Evolutionary conservation across 106 monocot species (phyloP).

Genomic region (Platanthera zijinensis): DNA sequence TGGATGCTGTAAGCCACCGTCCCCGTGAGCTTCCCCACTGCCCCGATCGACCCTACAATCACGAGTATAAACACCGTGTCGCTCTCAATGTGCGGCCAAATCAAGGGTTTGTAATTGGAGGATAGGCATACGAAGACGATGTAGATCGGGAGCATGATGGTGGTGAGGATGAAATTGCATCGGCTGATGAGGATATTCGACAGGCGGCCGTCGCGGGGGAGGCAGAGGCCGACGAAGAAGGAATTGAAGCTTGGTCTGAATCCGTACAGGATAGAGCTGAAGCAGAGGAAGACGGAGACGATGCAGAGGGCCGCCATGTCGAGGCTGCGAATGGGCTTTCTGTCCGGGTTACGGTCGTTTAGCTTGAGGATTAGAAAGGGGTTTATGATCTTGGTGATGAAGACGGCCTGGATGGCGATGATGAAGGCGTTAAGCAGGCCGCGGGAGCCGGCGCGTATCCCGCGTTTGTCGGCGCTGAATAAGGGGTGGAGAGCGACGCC

Average conservation of each 20-base stretch:
- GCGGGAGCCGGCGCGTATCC: too few species aligned
- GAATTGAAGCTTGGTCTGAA: slow-evolving; percentile 29
- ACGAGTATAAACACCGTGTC: slow-evolving; percentile 6
- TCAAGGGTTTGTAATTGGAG: not conserved
- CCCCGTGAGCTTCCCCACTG: slow-evolving; percentile 45
- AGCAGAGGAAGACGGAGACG: slow-evolving; percentile 9
- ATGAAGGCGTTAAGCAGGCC: too few species aligned
- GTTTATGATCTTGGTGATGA: slow-evolving; percentile 13
- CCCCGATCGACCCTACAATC: slow-evolving; percentile 11
- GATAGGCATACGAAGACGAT: slow-evolving; percentile 16
- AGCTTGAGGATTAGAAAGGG: slow-evolving; percentile 16
- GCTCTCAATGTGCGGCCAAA: not conserved
- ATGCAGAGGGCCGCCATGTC: slow-evolving; percentile 25
- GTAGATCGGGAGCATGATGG: slow-evolving; percentile 44
- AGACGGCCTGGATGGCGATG: slow-evolving; percentile 4
- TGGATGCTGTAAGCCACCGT: slow-evolving; percentile 15
- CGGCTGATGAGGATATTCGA: slow-evolving; percentile 50
- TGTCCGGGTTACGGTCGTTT: slow-evolving; percentile 46
- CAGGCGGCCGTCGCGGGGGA: slow-evolving; percentile 56
- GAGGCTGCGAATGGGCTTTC: slow-evolving; percentile 37
- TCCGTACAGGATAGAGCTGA: not conserved
- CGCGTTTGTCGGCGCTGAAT: not conserved
- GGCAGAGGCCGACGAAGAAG: slow-evolving; percentile 55
- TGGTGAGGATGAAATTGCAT: slow-evolving; percentile 43
- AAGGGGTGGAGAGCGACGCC: slow-evolving; percentile 14